A percentile compares a stretch with the other conserved stretches of the same genome.
Evolutionary conservation across 805 yeast genomes (phyloP).

Genomic region (Barnettozyma vustinii): DNA sequence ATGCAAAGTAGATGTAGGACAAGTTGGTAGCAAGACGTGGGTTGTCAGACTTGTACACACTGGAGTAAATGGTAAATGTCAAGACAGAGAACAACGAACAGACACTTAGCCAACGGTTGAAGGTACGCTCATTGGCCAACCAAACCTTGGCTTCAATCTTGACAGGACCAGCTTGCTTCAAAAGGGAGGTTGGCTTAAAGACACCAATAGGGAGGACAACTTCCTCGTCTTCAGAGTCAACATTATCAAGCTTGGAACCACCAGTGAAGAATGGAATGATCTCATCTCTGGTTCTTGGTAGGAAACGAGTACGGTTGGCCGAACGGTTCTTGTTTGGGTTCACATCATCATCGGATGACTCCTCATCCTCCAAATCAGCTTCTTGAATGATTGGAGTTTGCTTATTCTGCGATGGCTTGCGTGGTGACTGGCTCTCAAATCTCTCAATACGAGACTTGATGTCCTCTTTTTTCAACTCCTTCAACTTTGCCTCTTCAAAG

Average conservation of each 20-base stretch:
- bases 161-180: conserved; percentile 86
- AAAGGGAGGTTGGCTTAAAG: conserved; percentile 65
- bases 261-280: conserved; percentile 34
- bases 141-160: conserved; percentile 97
- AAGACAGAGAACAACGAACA: conserved; percentile 78
- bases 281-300: conserved; percentile 26
- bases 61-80: conserved; percentile 77
- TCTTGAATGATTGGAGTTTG: conserved; percentile 19
- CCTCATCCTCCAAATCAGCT: conserved; percentile 51
- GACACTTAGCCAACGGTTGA: conserved; percentile 91
- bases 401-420: conserved; percentile 4
- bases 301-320: conserved; percentile 19
- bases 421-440: conserved; percentile 14
- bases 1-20: conserved; percentile 74
- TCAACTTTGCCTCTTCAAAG: conserved; percentile 57
- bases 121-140: conserved; percentile 97
- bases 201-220: conserved; percentile 87
- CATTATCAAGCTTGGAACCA: conserved; percentile 43
- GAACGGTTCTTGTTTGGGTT: conserved; percentile 2
- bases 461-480: conserved; percentile 41
- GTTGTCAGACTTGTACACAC: conserved; percentile 63
- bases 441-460: conserved; percentile 34
- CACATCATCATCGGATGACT: conserved; percentile 42
- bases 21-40: conserved; percentile 57
- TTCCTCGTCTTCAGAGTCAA: conserved; percentile 86